These are phyloP conservation scores for Vicia villosa DNA, from an alignment of 306 rosid species.

Conservation along the genomic window DNA sequence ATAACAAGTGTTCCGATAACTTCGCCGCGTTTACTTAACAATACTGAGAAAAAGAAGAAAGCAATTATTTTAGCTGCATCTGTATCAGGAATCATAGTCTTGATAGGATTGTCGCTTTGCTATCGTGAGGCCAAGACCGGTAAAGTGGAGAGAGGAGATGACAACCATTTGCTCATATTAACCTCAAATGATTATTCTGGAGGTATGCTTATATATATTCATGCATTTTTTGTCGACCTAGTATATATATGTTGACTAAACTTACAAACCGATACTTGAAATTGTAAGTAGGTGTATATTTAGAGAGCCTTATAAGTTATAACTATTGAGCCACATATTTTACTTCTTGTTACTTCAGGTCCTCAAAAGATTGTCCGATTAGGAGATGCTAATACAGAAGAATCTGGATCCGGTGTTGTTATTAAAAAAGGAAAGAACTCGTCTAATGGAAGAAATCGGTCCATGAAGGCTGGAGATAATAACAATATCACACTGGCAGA, in stretches of 20 bases:
- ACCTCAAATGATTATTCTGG: conserved; percentile 47
- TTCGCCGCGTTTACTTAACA: conserved; percentile 22
- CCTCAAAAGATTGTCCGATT: conserved; percentile 50
- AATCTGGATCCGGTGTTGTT: background rate
- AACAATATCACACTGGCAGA: conserved; percentile 35
- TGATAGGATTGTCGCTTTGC: conserved; percentile 48
- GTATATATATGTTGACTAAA: too few species aligned
- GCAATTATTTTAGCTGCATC: conserved; percentile 25
- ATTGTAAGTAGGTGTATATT: too few species aligned
- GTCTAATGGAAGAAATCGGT: conserved; percentile 29
- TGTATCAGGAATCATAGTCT: conserved; percentile 36
- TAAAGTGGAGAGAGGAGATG: conserved; percentile 50
- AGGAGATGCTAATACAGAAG: conserved; percentile 46
- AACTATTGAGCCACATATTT: too few species aligned
- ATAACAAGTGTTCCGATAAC: background rate
- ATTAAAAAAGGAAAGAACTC: conserved; percentile 33
- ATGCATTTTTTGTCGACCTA: background rate
- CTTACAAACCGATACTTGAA: too few species aligned
- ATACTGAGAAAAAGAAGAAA: background rate
- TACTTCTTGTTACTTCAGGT: conserved; percentile 38
- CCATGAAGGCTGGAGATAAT: conserved; percentile 44
- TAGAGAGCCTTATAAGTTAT: too few species aligned
- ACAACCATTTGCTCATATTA: conserved; percentile 52
- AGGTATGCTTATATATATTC: conserved; percentile 46
- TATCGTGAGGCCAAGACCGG: conserved; percentile 28